Base-by-base conservation (phyloP, 345 rosid genomes). In the Corchorus olitorius region DNA sequence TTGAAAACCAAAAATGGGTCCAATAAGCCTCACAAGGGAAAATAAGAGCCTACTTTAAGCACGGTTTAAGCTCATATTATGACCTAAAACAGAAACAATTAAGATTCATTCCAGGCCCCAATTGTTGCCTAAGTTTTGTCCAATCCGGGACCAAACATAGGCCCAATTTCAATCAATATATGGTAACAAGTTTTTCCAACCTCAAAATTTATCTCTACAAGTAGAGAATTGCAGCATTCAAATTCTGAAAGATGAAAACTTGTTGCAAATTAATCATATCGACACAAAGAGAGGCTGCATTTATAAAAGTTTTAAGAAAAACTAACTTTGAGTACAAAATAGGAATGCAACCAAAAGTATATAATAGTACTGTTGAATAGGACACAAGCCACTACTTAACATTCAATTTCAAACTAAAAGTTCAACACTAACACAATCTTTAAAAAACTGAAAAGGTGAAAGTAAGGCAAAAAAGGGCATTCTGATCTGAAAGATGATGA, bases 391-490 rank as follows among this genome's bases (percentile, higher is more conserved):
- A 37, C 34, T 35, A 33, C n/a, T 72, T 56, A n/a, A 35, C 50
- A 50, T 27, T 48, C 58, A 49, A 22, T 45, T 27, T 48, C 58
- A 49, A 22, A 68, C 56, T 27, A 68, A 14, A 49, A 27, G 72
- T 67, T 55, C 22, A 67, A 8, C 66, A 55, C 52, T 53, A 59
- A 55, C 73, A 76, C 71, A 73, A 63, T 65, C 78, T 63, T 62
- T 22, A 19, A 73, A 62, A 59, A 72, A 58, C 65, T 43, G 34
- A 67, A 3, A 20, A 46, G 73, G 27, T 45, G 45, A 35, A 43
- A 27, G 39, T 46, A 11, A 27, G 56, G 49, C 60, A n/a, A 68
- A 33, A 60, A 68, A 34, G 49, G 55, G 5, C 17, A 50, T 34
- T 59, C 33, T n/a, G 54, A 60, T 39, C 39, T 7, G 41, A 68